Base-by-base conservation (phyloP, 495 filamentous ascomycete species). In the Aspergillus saccharolyticus region DNA sequence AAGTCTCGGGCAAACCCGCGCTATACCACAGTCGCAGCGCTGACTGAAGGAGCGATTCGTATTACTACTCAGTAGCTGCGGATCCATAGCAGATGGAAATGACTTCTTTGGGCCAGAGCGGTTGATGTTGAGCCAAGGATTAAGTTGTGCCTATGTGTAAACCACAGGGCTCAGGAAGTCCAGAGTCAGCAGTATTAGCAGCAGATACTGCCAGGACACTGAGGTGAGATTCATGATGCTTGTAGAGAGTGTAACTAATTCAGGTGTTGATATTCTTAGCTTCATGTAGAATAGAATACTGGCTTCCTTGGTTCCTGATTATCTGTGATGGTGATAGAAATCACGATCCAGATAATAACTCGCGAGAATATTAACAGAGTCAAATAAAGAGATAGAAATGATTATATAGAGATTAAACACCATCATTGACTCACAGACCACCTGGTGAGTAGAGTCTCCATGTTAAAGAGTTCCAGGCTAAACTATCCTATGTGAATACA, bases 1-100 rank as follows among this genome's bases (percentile, higher is more conserved):
- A 52, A 14, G 0, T 21, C 4, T 57, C 48, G 15, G 47, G 47
- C 47, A 57, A 9, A 7, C 55, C 55, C 1, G 45, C 21, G 4
- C 52, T 53, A 5, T 52, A 46, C 57, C 57, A 60, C 10, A 60
- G 22, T 12, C n/a, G 15, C 46, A 55, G 42, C 0, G 25, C 57
- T 3, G 33, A 17, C 0, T 16, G 3, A 20, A 60, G 0, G 1
- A 7, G 33, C 0, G 9, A 1, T 10, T 28, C 17, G 7, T 45
- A n/a, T 7, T 18, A 33, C 0, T 55, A 4, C n/a, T 21, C 4
- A 5, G 28, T 5, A 0, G 1, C 7, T 14, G 19, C 15, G 16
- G 14, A 28, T 3, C 49, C 42, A 15, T 43, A 59, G 44, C 56
- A 59, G 30, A 46, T 17, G 0, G 21, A 19, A 33, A 59, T 44